These are phyloP conservation scores for Fusarium guadeloupense DNA, from an alignment of 2,329 filamentous ascomycete genomes.

Conservation along the genomic window DNA sequence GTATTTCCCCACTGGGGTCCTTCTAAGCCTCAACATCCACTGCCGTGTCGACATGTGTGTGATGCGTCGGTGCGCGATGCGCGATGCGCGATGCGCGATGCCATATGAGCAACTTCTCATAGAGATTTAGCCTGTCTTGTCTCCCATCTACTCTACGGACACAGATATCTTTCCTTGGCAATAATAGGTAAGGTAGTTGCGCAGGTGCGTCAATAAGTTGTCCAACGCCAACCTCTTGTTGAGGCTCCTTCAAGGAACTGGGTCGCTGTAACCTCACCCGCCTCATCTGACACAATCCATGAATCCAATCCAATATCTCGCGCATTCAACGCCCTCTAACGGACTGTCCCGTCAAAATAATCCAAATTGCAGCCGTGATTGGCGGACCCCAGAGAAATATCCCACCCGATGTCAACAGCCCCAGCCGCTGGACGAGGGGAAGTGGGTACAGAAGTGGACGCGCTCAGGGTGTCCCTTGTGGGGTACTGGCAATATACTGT, in stretches of 20 bases:
- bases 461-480: conserved; percentile 15
- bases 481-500: conserved; percentile 21
- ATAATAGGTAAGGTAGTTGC: no score
- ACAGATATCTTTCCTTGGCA: no score
- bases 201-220: background rate
- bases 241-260: conserved; percentile 9
- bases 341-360: conserved; percentile 27
- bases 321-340: conserved; percentile 23
- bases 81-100: conserved; percentile 8
- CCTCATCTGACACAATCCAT: conserved; percentile 23
- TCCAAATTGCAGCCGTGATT: background rate
- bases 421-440: conserved; percentile 43
- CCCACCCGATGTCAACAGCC: conserved; percentile 17
- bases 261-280: conserved; percentile 23
- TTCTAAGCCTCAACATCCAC: conserved; percentile 39
- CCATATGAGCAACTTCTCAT: conserved; percentile 15
- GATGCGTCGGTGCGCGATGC: conserved; percentile 18
- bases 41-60: conserved; percentile 37
- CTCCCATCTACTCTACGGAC: background rate
- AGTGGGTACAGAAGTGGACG: conserved; percentile 26
- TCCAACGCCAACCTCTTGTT: background rate
- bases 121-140: background rate
- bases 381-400: conserved; percentile 21
- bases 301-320: conserved; percentile 37
- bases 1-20: conserved; percentile 30